These are phyloP conservation scores for Babesia sp. DNA, from an alignment of 169 alveolate genomes.

Conservation along the genomic window DNA sequence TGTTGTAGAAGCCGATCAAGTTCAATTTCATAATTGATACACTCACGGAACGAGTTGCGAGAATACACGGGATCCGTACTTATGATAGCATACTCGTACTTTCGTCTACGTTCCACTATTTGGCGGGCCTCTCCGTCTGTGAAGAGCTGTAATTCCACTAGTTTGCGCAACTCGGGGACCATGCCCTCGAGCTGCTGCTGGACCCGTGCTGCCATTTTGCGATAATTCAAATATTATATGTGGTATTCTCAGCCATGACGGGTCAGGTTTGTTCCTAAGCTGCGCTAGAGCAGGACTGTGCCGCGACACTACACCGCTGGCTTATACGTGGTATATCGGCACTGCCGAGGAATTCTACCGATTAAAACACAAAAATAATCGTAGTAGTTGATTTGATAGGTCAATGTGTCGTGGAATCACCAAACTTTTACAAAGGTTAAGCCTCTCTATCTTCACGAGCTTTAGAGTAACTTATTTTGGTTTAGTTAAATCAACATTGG, in stretches of 20 bases:
- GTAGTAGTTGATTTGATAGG: no score
- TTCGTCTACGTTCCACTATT: slow-evolving; percentile 23
- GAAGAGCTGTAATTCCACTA: slow-evolving; percentile 27
- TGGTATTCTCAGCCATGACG: neutral
- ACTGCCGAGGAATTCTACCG: no score
- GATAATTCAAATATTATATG: neutral
- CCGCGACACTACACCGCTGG: slow-evolving; percentile 8
- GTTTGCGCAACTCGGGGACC: slow-evolving; percentile 61
- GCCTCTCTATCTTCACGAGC: no score
- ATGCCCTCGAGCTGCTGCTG: slow-evolving; percentile 66
- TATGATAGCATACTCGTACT: slow-evolving; percentile 44
- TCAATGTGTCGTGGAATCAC: no score
- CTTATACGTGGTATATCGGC: neutral
- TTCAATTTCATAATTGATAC: slow-evolving; percentile 46
- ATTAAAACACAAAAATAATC: no score
- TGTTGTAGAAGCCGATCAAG: slow-evolving; percentile 43
- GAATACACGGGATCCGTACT: slow-evolving; percentile 58
- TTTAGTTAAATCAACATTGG: no score
- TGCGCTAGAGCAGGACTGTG: neutral
- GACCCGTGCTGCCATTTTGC: slow-evolving; percentile 62
- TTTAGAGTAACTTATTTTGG: no score
- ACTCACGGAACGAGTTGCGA: slow-evolving; percentile 41
- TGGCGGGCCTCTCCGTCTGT: slow-evolving; percentile 26
- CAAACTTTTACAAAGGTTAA: no score
- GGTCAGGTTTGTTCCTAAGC: neutral